phyloP scores from a whole-genome alignment of 2,329 filamentous ascomycete genomes.

The Aspergillus hortae region DNA sequence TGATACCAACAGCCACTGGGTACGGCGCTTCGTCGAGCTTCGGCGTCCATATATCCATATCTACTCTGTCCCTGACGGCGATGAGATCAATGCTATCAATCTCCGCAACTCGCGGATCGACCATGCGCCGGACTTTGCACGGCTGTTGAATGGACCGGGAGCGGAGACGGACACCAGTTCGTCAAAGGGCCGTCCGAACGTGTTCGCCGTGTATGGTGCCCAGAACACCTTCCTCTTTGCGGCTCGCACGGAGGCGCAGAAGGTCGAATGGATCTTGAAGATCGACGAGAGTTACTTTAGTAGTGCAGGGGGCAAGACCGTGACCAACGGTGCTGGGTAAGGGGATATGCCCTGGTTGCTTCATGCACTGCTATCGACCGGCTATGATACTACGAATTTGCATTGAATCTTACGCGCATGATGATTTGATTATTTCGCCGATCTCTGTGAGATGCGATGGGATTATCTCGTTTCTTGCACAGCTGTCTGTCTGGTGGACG shows the following conservation, averaged over 20 bases:
- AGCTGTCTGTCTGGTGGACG: not conserved
- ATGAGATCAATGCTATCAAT: slow-evolving; percentile 86
- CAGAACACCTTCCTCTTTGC: slow-evolving; percentile 96
- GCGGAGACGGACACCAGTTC: slow-evolving; percentile 32
- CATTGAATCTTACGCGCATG: slow-evolving; percentile 7
- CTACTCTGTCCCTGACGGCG: slow-evolving; percentile 78
- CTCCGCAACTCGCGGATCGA: slow-evolving; percentile 88
- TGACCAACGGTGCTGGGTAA: slow-evolving; percentile 21
- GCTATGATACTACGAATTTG: not conserved
- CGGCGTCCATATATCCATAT: slow-evolving; percentile 88
- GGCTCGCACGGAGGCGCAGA: slow-evolving; percentile 81
- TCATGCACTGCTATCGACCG: not conserved
- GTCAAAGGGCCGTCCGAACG: slow-evolving; percentile 57
- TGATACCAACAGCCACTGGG: slow-evolving; percentile 73
- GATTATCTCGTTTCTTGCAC: slow-evolving; percentile 3
- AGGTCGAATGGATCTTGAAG: slow-evolving; percentile 94
- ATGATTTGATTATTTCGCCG: slow-evolving; percentile 8
- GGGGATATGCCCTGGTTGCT: no score
- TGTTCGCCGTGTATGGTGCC: slow-evolving; percentile 92
- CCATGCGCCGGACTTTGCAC: slow-evolving; percentile 81
- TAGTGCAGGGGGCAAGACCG: slow-evolving; percentile 24
- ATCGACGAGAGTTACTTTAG: slow-evolving; percentile 78
- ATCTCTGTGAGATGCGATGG: slow-evolving; percentile 6
- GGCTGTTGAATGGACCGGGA: slow-evolving; percentile 60
- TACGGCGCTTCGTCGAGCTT: slow-evolving; percentile 89